A percentile compares a stretch with the other conserved stretches of the same genome.
These are phyloP conservation scores for Rhodamnia rubescens DNA, from an alignment of 345 rosid species.

Conservation along the genomic window DNA sequence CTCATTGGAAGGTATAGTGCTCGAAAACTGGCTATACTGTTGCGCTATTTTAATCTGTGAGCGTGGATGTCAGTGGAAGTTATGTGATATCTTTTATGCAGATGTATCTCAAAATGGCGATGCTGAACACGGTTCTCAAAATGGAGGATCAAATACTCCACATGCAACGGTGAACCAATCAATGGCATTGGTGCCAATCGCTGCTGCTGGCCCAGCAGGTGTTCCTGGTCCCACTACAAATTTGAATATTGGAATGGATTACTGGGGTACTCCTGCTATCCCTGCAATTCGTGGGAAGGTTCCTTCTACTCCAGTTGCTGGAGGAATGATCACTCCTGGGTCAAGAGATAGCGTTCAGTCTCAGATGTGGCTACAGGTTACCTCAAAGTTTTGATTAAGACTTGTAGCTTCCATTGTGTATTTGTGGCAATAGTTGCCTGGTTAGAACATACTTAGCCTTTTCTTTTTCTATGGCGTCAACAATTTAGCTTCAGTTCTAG, in stretches of 20 bases:
- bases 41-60: neutral
- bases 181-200: slow-evolving; percentile 47
- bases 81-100: slow-evolving; percentile 7
- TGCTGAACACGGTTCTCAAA: slow-evolving; percentile 48
- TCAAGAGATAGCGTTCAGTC: slow-evolving; percentile 66
- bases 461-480: neutral
- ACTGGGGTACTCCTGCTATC: slow-evolving; percentile 78
- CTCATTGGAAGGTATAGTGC: slow-evolving; percentile 49
- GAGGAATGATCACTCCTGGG: slow-evolving; percentile 47
- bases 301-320: slow-evolving; percentile 58
- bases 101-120: slow-evolving; percentile 76
- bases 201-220: slow-evolving; percentile 45
- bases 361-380: slow-evolving; percentile 84
- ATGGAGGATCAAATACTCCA: slow-evolving; percentile 48
- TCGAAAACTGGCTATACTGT: neutral
- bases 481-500: neutral
- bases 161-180: slow-evolving; percentile 36
- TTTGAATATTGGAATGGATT: slow-evolving; percentile 97
- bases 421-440: neutral
- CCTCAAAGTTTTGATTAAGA: neutral
- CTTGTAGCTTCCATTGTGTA: neutral
- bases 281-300: slow-evolving; percentile 67
- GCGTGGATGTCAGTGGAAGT: neutral
- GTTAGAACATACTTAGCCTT: neutral
- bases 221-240: slow-evolving; percentile 84